Base-by-base conservation (phyloP, 2,329 filamentous ascomycete species). In the Phoma herbarum region DNA sequence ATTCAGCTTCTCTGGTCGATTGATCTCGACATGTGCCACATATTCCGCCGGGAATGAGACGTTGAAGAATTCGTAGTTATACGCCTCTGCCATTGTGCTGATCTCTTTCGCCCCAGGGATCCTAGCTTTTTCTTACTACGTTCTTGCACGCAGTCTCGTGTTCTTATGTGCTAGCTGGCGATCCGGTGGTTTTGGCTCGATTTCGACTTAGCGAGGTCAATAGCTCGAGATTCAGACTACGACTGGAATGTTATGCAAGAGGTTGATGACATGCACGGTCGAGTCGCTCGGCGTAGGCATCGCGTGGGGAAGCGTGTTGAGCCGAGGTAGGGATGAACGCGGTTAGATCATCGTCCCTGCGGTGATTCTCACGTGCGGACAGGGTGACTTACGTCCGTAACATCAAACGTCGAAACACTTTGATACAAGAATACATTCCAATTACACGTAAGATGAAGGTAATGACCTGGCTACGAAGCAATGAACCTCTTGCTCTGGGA, bases 1-100 rank as follows among this genome's bases (percentile, higher is more conserved):
- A 77, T 98, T 98, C 76, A 97, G 82, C 81, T 96, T 97, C 65
- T 86, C 78, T 1, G 93, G 87, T 1, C 93, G 86, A 81, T 96
- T 93, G 79, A 96, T 96, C 79, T 97, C 90, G 59, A 98, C 90
- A 75, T 96, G 92, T n/a, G 89, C 91, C 47, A 97, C 89, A 80
- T 88, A 88, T 71, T 89, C 84, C 35, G 80, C 72, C 0, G 93
- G 91, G 41, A 87, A 88, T n/a, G 85, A 87, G 67, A 96, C 83
- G 65, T 88, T 86, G 84, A 92, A 93, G 82, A 90, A 83, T 66
- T 88, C 81, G 79, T 86, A 89, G 10, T 76, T 71, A 64, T 79
- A 81, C 23, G 69, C 60, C 31, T 72, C 64, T 33, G 72, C 71
- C 70, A 73, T 74, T 10, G 50, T 63, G 51, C 23, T 29, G 31